phyloP scores from a whole-genome alignment of 441 rosid species.

The Jatropha multifida region DNA sequence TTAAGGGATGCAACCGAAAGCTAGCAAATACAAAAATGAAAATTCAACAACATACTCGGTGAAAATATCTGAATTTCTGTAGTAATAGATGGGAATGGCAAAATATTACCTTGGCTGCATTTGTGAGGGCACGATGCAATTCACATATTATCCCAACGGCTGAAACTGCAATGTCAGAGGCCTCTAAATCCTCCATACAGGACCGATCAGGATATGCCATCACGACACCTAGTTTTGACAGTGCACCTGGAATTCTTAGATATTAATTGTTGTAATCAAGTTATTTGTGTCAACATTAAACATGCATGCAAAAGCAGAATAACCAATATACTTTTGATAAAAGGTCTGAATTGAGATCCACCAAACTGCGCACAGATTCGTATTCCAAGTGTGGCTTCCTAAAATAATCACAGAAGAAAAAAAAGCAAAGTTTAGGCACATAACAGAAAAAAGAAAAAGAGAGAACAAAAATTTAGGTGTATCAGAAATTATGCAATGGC shows the following conservation, averaged over 20 bases:
- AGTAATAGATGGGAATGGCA: neutral
- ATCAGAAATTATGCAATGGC: neutral
- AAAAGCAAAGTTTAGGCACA: neutral
- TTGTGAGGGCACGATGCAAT: slow-evolving; percentile 68
- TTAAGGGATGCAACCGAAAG: too few relatives aligned
- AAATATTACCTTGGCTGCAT: slow-evolving; percentile 64
- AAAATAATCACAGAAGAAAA: slow-evolving; percentile 15
- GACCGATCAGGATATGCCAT: slow-evolving; percentile 57
- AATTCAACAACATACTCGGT: too few relatives aligned
- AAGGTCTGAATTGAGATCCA: slow-evolving; percentile 65
- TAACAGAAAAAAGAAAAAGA: neutral
- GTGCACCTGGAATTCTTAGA: slow-evolving; percentile 56
- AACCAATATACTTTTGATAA: slow-evolving; percentile 63
- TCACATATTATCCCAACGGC: slow-evolving; percentile 84
- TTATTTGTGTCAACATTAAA: neutral
- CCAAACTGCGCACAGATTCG: slow-evolving; percentile 92
- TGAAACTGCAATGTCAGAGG: slow-evolving; percentile 84
- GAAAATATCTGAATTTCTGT: neutral
- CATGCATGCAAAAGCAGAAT: neutral
- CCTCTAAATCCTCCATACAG: slow-evolving; percentile 61
- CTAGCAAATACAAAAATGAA: too few relatives aligned
- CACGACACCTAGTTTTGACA: slow-evolving; percentile 70
- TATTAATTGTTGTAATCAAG: neutral
- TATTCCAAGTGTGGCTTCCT: slow-evolving; percentile 87
- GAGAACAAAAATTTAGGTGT: neutral